Base-by-base conservation (phyloP, 345 rosid genomes). In the Corchorus capsularis region DNA sequence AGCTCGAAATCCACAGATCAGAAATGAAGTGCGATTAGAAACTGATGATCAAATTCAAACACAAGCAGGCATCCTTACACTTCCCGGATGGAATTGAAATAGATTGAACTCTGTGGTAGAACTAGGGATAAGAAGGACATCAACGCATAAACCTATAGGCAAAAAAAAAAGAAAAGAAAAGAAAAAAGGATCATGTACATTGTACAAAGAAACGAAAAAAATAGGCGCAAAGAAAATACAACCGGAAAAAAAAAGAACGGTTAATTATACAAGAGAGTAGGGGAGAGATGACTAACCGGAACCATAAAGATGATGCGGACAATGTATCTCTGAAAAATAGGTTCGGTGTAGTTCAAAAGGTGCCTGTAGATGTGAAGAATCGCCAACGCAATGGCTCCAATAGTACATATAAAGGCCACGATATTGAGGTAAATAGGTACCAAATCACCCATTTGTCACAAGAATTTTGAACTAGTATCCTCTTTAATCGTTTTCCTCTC, bases 241-340 rank as follows among this genome's bases (percentile, higher is more conserved):
- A 6, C 39, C 19, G 17, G 20, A 71, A 6, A 56, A 56, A 71
- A 5, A 65, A 41, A 8, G 2, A 39, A 39, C 32, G 6, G 4
- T 7, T 13, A 0, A 52, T 45, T 27, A 56, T 15, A 49, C 0
- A 65, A 54, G 39, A 34, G 55, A 72, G 27, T 47, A 20, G 55
- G 70, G 69, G 64, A 45, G 5, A 39, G 55, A 54, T 70, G 27
- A 85, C 97, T 79, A 16, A 95, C 99, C 67, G 97, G 99, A 79
- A 96, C 99, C 98, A 96, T 96, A 72, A 93, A 92, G 80, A 96
- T 88, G 64, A 96, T 96, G 76, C 98, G 97, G 13, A 96, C 99
- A 22, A 93, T 93, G 70, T 78, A 96, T 89, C 97, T 89, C 91
- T 96, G 99, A 57, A 92, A 93, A 78, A 89, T 91, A 77, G 99